A percentile compares a stretch with the other conserved stretches of the same genome.
phyloP scores from a whole-genome alignment of 169 alveolate genomes.

The Plasmodium knowlesi region DNA sequence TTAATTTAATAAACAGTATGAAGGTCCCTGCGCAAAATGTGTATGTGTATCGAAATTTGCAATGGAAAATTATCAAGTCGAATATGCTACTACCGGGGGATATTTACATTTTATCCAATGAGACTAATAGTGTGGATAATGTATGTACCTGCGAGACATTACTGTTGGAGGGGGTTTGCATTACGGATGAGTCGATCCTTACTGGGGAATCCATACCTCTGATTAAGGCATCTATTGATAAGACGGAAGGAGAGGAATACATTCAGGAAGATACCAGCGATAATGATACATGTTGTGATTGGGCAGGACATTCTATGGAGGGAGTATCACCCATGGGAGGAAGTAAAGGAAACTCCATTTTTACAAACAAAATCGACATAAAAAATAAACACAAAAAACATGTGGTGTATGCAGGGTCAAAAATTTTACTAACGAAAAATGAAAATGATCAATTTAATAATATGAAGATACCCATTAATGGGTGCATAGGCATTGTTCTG shows the following conservation, averaged over 20 bases:
- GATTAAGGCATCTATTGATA: slow-evolving; percentile 81
- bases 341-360: slow-evolving; percentile 74
- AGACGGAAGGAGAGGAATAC: slow-evolving; percentile 17
- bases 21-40: slow-evolving; percentile 91
- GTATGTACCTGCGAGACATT: slow-evolving; percentile 70
- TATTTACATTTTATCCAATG: slow-evolving; percentile 80
- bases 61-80: slow-evolving; percentile 91
- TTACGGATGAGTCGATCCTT: slow-evolving; percentile 88
- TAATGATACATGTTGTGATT: neutral
- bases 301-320: neutral
- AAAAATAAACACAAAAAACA: slow-evolving; percentile 85
- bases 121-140: slow-evolving; percentile 67
- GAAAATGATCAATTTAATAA: slow-evolving; percentile 75
- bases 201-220: slow-evolving; percentile 91
- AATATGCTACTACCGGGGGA: slow-evolving; percentile 96
- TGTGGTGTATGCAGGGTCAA: slow-evolving; percentile 95
- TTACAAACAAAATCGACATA: slow-evolving; percentile 54
- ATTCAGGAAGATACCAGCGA: slow-evolving; percentile 2
- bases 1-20: slow-evolving; percentile 88
- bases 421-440: slow-evolving; percentile 87
- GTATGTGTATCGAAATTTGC: slow-evolving; percentile 88
- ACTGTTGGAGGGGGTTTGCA: slow-evolving; percentile 80
- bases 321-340: slow-evolving; percentile 6
- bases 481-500: slow-evolving; percentile 80
- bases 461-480: slow-evolving; percentile 71